Conservation (phyloP, 2,329 filamentous ascomycete species). For the Pestalotiopsis sp. region DNA sequence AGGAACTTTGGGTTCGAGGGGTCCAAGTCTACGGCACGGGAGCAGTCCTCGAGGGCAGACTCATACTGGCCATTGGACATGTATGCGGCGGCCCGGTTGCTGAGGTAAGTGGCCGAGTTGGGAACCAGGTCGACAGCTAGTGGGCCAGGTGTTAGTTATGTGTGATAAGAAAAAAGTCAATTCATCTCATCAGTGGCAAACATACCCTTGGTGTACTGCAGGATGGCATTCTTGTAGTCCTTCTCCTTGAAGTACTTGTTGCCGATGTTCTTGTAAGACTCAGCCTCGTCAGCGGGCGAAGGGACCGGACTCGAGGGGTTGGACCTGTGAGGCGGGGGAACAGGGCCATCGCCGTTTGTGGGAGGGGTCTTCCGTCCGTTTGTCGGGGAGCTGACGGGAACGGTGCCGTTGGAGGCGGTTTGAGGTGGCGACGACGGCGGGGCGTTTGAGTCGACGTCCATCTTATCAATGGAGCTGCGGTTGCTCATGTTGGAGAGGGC, state of each 20-base stretch:
- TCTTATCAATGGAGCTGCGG: slow-evolving; percentile 56
- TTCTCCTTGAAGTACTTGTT: slow-evolving; percentile 98
- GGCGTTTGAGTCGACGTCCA: slow-evolving; percentile 71
- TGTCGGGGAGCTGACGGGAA: slow-evolving; percentile 49
- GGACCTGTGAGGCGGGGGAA: slow-evolving; percentile 72
- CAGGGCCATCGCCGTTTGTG: slow-evolving; percentile 50
- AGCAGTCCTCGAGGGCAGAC: slow-evolving; percentile 85
- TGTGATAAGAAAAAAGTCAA: slow-evolving; percentile 14
- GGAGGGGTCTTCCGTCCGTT: slow-evolving; percentile 36
- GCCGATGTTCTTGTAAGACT: slow-evolving; percentile 87
- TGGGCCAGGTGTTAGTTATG: slow-evolving; percentile 13
- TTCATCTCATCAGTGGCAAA: slow-evolving; percentile 8
- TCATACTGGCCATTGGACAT: slow-evolving; percentile 83
- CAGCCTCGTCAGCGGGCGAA: slow-evolving; percentile 71
- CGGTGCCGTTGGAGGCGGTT: slow-evolving; percentile 43
- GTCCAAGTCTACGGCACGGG: slow-evolving; percentile 78
- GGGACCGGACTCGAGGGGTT: slow-evolving; percentile 61
- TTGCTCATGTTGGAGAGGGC: slow-evolving; percentile 64
- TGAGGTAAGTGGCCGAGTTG: slow-evolving; percentile 84
- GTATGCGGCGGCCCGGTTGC: slow-evolving; percentile 92
- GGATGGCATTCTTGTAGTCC: slow-evolving; percentile 84
- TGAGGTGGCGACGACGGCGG: slow-evolving; percentile 50
- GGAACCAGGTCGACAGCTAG: slow-evolving; percentile 89
- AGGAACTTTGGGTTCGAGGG: slow-evolving; percentile 86
- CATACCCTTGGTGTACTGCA: slow-evolving; percentile 92